phyloP scores from a whole-genome alignment of 2,329 filamentous ascomycete species.

The Penicillium aurantiogriseum region DNA sequence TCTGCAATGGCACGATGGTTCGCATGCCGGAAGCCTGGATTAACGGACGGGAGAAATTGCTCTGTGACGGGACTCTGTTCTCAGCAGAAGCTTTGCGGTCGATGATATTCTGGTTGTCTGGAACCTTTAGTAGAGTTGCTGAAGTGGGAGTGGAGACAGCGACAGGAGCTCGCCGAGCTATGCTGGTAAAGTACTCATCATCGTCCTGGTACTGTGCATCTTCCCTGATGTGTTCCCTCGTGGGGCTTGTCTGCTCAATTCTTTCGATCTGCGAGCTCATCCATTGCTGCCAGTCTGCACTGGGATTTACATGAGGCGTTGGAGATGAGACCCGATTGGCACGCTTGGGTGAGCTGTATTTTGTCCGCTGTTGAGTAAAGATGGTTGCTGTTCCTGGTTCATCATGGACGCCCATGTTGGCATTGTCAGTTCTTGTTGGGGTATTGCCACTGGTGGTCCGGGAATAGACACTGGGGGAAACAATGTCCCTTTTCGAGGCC shows the following conservation, averaged over 20 bases:
- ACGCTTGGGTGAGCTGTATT: slow-evolving; percentile 34
- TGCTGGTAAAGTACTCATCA: slow-evolving; percentile 15
- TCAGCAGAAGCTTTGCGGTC: background rate
- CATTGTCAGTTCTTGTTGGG: slow-evolving; percentile 16
- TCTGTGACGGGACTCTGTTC: slow-evolving; percentile 17
- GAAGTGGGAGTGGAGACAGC: background rate
- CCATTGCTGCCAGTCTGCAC: slow-evolving; percentile 41
- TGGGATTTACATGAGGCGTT: slow-evolving; percentile 20
- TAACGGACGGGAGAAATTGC: slow-evolving; percentile 41
- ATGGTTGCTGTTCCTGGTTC: slow-evolving; percentile 41
- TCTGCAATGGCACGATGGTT: slow-evolving; percentile 19
- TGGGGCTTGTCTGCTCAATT: slow-evolving; percentile 27
- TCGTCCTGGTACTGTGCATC: slow-evolving; percentile 37
- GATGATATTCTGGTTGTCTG: background rate
- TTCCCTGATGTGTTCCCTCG: slow-evolving; percentile 40
- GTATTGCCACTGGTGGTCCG: slow-evolving; percentile 39
- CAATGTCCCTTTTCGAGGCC: slow-evolving; percentile 13
- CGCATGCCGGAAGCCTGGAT: slow-evolving; percentile 34
- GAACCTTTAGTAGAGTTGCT: background rate
- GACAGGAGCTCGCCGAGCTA: slow-evolving; percentile 7
- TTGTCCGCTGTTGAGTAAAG: slow-evolving; percentile 30
- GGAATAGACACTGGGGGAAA: slow-evolving; percentile 46
- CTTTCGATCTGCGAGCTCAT: slow-evolving; percentile 38
- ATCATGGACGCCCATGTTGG: slow-evolving; percentile 12
- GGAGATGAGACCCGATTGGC: background rate